phyloP scores from a whole-genome alignment of 306 rosid species.

The Fagus sylvatica region DNA sequence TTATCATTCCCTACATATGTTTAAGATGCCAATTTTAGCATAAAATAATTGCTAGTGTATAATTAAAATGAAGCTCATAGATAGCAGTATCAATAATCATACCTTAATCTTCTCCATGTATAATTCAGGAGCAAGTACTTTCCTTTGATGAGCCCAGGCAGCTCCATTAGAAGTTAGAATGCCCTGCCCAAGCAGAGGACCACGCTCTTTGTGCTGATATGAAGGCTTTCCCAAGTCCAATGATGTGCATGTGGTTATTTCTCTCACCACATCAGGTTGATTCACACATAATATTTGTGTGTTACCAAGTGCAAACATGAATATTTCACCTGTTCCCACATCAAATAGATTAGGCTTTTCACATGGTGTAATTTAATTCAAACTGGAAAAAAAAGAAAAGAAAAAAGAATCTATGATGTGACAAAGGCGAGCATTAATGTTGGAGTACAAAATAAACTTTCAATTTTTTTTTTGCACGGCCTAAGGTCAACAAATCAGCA shows the following conservation, averaged over 20 bases:
- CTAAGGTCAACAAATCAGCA: no score
- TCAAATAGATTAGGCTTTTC: neutral
- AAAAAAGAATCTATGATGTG: no score
- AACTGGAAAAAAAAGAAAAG: no score
- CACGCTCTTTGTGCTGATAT: conserved; percentile 23
- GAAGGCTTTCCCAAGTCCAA: conserved; percentile 45
- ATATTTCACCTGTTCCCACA: conserved; percentile 30
- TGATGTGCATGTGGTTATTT: conserved; percentile 38
- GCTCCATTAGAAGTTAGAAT: conserved; percentile 43
- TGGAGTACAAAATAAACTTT: no score
- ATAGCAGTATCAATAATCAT: neutral
- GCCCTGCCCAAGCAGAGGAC: conserved; percentile 49
- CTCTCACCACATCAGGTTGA: conserved; percentile 32
- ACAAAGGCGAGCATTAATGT: no score
- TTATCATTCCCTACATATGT: conserved; percentile 28
- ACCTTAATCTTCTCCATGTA: conserved; percentile 59
- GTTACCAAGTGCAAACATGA: conserved; percentile 47
- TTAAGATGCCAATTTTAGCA: neutral
- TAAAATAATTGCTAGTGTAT: no score
- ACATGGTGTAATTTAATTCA: no score
- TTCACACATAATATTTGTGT: conserved; percentile 34
- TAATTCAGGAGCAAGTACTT: conserved; percentile 49
- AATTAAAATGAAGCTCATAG: no score
- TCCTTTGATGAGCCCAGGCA: conserved; percentile 44
- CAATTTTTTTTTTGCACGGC: no score